Base-by-base conservation (phyloP, 176 grass and related monocot species). In the Oryza glumipatula region DNA sequence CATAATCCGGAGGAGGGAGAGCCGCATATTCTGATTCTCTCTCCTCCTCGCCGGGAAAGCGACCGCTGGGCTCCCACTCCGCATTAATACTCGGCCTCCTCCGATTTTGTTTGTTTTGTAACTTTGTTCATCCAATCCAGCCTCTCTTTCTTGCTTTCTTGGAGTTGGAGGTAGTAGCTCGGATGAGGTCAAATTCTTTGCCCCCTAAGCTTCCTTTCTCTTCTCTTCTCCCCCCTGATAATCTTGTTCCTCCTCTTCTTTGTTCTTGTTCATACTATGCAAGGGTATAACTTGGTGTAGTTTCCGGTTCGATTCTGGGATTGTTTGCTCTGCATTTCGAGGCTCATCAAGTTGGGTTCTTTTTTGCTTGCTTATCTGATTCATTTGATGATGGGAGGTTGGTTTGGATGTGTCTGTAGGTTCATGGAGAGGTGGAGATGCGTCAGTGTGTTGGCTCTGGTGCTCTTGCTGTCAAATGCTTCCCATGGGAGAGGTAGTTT, bases 1-100 rank as follows among this genome's bases (percentile, higher is more conserved):
- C 82, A 74, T 15, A 85, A 65, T 33, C 76, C 76, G 33, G 39
- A 47, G 5, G 67, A 69, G 33, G 30, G 7, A 19, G 74, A 21
- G 19, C 9, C 35, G 79, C 68, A 83, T 86, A 87, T 90, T 79
- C 88, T 66, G 41, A 87, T 90, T 79, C 88, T 66, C 30, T 56
- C 16, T 8, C 39, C 38, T 39, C 38, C 7, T 39, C 82, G 54
- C 32, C 32, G 0, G 19, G 78, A 82, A 58, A 89, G 81, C 70
- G 76, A 89, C 60, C 3, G 13, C 32, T 14, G 26, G 36, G 36
- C 14, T 8, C 26, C 67, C 10, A 11, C 65, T 17, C 48, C 47
- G 13, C 72, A 70, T 71, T 76, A 82, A 76, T 74, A 69, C 72
- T 74, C 49, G 33, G 5, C 36, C 36, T 38, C 69, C 80, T 36